Evolutionary conservation across 2,329 filamentous ascomycete genomes (phyloP), one percentile per base, ranked within the genome.

Genomic region (Colletotrichum neosansevieriae): DNA sequence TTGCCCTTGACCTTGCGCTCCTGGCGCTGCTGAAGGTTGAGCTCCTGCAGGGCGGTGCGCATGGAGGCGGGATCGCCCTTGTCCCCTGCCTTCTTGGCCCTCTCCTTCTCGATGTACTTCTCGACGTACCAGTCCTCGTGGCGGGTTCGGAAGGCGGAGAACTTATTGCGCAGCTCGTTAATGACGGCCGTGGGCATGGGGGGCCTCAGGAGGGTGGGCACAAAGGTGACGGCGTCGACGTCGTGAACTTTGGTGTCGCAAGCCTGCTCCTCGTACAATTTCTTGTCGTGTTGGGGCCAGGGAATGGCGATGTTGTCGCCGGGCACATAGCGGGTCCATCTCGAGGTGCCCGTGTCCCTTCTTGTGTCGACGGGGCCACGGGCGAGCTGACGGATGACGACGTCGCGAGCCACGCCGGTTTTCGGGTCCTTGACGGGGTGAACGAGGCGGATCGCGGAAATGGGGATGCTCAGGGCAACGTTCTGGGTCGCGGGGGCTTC

Each of bases 121-220:
- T 87, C 82, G 71, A 94, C 79, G 77, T 91, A 97, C 78, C 91
- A 91, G 51, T 87, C 82, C 71, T 94, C 92, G 81, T 97, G 93
- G 54, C 93, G 86, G 60, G 90, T 94, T 75, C 94, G 86, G 88
- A 94, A 96, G 74, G 87, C 89, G 73, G 91, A 92, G 85, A 91
- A 97, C 77, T 90, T 91, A 83, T 92, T 91, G 76, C 94, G 87
- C 76, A 98, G 84, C 84, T 98, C 95, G 78, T 97, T 90, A 72
- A 97, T 86, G 42, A 98, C 87, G n/a, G 80, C 82, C 34, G 84
- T 80, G 5, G 95, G 94, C 86, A 97, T 93, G 13, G 95, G 95
- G 29, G 92, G 86, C 15, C 86, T 84, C 32, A 94, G 83, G 24
- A 98, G 84, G 40, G 89, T 92, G n/a, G 94, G 94, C 62, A 91